Evolutionary conservation across 2,329 filamentous ascomycete species (phyloP).

Genomic region (Pseudocercospora musae): DNA sequence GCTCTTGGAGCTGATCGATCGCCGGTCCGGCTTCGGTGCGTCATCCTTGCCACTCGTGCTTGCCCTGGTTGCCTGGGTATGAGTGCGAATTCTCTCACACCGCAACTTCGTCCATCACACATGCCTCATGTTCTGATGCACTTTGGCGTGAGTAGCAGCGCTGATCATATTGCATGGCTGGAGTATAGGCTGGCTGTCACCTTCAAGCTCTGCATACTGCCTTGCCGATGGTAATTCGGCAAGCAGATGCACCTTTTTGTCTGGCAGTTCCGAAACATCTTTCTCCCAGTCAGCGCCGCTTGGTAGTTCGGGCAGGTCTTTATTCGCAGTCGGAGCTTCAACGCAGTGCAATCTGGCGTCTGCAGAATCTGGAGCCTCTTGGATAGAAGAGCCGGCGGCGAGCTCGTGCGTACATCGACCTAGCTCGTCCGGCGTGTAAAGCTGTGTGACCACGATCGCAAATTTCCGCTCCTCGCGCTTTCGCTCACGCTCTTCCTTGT

Average conservation of each 20-base stretch:
- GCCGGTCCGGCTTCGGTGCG: neutral
- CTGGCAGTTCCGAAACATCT: neutral
- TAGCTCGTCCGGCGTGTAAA: constrained; percentile 13
- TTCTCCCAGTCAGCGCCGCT: constrained; percentile 1
- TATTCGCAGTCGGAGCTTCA: neutral
- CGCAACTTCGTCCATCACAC: neutral
- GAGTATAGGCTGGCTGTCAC: neutral
- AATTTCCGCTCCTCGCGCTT: constrained; percentile 26
- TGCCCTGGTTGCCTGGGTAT: too few species aligned
- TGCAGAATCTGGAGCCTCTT: neutral
- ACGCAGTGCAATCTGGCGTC: neutral
- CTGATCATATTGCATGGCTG: neutral
- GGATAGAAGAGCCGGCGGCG: neutral
- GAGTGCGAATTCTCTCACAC: too few species aligned
- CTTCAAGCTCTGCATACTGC: constrained; percentile 14
- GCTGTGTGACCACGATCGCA: constrained; percentile 24
- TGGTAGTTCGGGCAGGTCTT: constrained; percentile 12
- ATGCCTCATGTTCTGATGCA: neutral
- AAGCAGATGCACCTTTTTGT: neutral
- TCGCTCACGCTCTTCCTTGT: constrained; percentile 19
- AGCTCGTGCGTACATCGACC: neutral
- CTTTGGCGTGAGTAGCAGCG: neutral
- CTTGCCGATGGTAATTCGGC: constrained; percentile 3
- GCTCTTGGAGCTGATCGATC: neutral
- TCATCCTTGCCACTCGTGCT: neutral